Evolutionary conservation across 73 alveolate genomes (phyloP).

Genomic region (Paramecium tetraurelia): DNA sequence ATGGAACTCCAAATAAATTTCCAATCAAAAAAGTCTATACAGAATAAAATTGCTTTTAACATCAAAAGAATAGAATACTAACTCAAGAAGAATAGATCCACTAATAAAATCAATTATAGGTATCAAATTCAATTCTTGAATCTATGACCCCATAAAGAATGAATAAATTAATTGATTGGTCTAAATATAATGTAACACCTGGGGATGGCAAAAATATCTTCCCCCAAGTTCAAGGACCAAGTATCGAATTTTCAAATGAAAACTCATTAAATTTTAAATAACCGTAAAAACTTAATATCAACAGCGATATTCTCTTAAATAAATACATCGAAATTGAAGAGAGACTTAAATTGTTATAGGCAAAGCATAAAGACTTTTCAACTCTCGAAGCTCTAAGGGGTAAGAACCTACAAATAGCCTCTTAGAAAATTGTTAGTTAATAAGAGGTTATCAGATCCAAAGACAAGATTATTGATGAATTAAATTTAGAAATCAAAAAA

Average conservation of each 20-base stretch:
- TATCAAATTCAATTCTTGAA: background rate
- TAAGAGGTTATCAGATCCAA: background rate
- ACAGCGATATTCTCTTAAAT: background rate
- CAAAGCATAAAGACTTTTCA: background rate
- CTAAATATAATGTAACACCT: slow-evolving; percentile 20
- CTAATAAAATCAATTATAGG: background rate
- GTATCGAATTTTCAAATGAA: slow-evolving; percentile 48
- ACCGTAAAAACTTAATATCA: background rate
- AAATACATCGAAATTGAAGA: background rate
- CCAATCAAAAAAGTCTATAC: background rate
- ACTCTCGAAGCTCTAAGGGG: background rate
- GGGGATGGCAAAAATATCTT: slow-evolving; percentile 40
- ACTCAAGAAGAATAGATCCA: background rate
- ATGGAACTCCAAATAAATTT: background rate
- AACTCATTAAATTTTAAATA: slow-evolving; percentile 1
- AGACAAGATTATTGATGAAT: background rate
- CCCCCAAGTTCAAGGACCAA: slow-evolving; percentile 16
- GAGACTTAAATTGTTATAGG: background rate
- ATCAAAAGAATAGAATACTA: background rate
- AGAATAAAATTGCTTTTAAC: background rate
- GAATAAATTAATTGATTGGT: slow-evolving; percentile 29
- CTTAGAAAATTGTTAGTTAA: background rate
- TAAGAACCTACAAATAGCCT: background rate
- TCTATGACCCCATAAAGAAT: slow-evolving; percentile 37
- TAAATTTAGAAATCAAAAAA: background rate